Evolutionary conservation across 257 asterid genomes (phyloP).

Genomic region (Gentiana dahurica): DNA sequence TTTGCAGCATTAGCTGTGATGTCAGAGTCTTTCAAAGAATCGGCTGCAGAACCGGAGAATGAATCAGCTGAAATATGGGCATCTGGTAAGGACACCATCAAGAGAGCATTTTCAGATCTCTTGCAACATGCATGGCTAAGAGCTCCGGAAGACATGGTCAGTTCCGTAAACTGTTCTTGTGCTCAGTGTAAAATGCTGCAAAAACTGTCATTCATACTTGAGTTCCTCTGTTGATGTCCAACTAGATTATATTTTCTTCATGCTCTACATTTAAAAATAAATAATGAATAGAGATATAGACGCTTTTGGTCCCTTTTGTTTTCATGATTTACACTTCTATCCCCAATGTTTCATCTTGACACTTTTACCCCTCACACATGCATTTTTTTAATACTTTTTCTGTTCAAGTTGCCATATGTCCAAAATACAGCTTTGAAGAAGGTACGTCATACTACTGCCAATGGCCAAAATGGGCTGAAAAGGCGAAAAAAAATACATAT

Average conservation of each 20-base stretch:
- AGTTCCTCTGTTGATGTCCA: neutral
- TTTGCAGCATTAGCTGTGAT: slow-evolving; percentile 33
- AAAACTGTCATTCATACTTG: too few relatives aligned
- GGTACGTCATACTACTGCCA: too few relatives aligned
- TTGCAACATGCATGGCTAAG: slow-evolving; percentile 28
- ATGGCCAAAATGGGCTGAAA: too few relatives aligned
- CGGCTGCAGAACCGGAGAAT: slow-evolving; percentile 16
- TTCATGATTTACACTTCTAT: too few relatives aligned
- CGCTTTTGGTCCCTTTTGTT: too few relatives aligned
- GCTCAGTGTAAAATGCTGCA: neutral
- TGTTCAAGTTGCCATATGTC: neutral
- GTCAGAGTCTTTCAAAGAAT: slow-evolving; percentile 29
- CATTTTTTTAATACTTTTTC: neutral
- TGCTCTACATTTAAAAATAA: too few relatives aligned
- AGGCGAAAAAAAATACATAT: too few relatives aligned
- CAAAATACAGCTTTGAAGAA: too few relatives aligned
- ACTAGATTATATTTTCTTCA: neutral
- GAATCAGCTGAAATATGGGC: slow-evolving; percentile 18
- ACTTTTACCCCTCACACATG: too few relatives aligned
- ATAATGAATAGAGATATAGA: too few relatives aligned
- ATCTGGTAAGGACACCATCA: slow-evolving; percentile 16
- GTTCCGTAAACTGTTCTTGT: slow-evolving; percentile 3
- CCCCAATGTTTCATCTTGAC: too few relatives aligned
- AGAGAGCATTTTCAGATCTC: slow-evolving; percentile 28
- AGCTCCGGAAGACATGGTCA: slow-evolving; percentile 21